Conservation (phyloP, 495 filamentous ascomycete genomes). For the Hypomontagnella submonticulosa region DNA sequence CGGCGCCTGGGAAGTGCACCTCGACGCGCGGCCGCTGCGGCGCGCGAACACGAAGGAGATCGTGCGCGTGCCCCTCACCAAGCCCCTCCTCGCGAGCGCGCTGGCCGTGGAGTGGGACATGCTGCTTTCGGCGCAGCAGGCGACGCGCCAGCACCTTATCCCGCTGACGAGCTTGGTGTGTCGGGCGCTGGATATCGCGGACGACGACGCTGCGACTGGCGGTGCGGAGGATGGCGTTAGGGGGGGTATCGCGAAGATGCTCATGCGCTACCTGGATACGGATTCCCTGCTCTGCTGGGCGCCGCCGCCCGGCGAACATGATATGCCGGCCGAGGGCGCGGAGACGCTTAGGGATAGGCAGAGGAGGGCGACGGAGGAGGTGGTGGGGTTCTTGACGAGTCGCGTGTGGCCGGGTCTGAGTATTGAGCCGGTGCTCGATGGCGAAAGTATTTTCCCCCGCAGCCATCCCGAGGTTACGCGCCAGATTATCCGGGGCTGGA, state of each 20-base stretch:
- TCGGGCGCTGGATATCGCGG: constrained; percentile 80
- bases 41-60: constrained; percentile 72
- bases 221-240: constrained; percentile 54
- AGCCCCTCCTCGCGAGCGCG: constrained; percentile 84
- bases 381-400: constrained; percentile 74
- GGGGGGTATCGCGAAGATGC: constrained; percentile 67
- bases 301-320: constrained; percentile 59
- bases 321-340: constrained; percentile 43
- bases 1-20: constrained; percentile 75
- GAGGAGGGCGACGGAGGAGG: constrained; percentile 68
- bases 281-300: constrained; percentile 96
- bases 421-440: constrained; percentile 79
- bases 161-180: constrained; percentile 88
- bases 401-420: constrained; percentile 87
- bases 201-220: constrained; percentile 62
- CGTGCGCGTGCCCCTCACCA: constrained; percentile 75
- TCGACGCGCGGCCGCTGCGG: constrained; percentile 84
- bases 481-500: constrained; percentile 82
- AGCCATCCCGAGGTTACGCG: constrained; percentile 76
- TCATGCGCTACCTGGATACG: constrained; percentile 89
- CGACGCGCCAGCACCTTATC: constrained; percentile 80
- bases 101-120: constrained; percentile 94
- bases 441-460: constrained; percentile 74
- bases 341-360: constrained; percentile 79
- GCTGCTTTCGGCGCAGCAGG: constrained; percentile 80